Evolutionary conservation across 805 yeast species (phyloP).

Genomic region (Metschnikowia corniflorae): DNA sequence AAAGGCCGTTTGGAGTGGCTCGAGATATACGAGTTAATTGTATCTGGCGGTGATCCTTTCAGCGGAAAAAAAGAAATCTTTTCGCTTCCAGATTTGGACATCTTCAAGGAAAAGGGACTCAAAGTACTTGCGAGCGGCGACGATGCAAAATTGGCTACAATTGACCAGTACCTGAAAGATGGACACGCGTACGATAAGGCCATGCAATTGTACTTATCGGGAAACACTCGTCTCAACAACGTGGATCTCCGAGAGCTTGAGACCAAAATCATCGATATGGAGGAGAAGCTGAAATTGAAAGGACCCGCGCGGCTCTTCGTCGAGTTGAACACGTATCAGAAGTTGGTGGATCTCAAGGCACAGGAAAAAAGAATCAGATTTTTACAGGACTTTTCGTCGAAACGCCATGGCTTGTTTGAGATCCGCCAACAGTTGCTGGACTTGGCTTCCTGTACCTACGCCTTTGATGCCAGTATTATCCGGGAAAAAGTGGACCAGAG

Average conservation of each 20-base stretch:
- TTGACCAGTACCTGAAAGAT: constrained; percentile 22
- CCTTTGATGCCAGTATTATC: constrained; percentile 17
- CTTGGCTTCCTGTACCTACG: constrained; percentile 21
- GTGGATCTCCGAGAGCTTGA: constrained; percentile 25
- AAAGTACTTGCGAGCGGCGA: constrained; percentile 29
- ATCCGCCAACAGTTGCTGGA: constrained; percentile 22
- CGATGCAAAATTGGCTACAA: constrained; percentile 27
- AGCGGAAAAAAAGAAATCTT: constrained; percentile 34
- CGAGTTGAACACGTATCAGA: constrained; percentile 19
- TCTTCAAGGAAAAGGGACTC: constrained; percentile 28
- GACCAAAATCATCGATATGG: constrained; percentile 22
- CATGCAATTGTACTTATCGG: constrained; percentile 16
- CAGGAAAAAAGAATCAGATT: constrained; percentile 29
- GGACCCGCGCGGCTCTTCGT: constrained; percentile 27
- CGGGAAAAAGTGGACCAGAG: constrained; percentile 15
- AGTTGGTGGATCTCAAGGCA: constrained; percentile 20
- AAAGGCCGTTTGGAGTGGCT: constrained; percentile 36
- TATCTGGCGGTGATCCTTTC: constrained; percentile 40
- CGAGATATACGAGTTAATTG: constrained; percentile 27
- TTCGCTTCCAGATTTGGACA: constrained; percentile 26
- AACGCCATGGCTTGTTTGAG: constrained; percentile 20
- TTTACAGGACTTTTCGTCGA: constrained; percentile 16
- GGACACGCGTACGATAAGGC: constrained; percentile 25
- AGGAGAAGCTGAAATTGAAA: constrained; percentile 23
- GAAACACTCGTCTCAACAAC: constrained; percentile 17